A percentile compares a stretch with the other conserved stretches of the same genome.
Evolutionary conservation across 2,329 filamentous ascomycete species (phyloP).

Genomic region (Alternaria novae-zelandiae): DNA sequence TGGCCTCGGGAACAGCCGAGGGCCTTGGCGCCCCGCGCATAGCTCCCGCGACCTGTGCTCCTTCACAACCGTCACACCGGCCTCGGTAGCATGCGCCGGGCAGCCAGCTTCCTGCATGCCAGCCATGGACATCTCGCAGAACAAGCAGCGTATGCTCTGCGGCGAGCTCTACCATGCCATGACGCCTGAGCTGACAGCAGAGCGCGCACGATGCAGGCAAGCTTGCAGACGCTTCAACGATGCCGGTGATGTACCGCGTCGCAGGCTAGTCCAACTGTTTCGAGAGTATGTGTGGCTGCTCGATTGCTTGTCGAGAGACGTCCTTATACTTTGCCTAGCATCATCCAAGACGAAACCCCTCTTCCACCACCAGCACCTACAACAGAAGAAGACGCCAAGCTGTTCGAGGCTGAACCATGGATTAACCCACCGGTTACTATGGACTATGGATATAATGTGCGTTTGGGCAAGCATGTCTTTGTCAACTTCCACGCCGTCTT

Average conservation of each 20-base stretch:
- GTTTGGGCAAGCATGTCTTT: slow-evolving; percentile 72
- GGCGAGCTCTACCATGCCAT: slow-evolving; percentile 80
- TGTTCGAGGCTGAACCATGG: slow-evolving; percentile 71
- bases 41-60: not conserved
- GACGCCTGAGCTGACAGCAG: slow-evolving; percentile 69
- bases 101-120: not conserved
- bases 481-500: slow-evolving; percentile 79
- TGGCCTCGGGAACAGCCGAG: not conserved
- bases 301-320: not conserved
- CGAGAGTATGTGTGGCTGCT: slow-evolving; percentile 65
- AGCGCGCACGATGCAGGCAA: slow-evolving; percentile 66
- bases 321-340: slow-evolving; percentile 53
- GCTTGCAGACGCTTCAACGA: slow-evolving; percentile 71
- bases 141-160: slow-evolving; percentile 60
- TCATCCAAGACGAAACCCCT: slow-evolving; percentile 66
- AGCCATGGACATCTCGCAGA: slow-evolving; percentile 40
- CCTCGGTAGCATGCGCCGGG: not conserved
- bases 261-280: slow-evolving; percentile 71
- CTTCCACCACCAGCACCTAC: slow-evolving; percentile 66
- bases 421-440: slow-evolving; percentile 72
- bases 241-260: slow-evolving; percentile 64
- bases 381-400: slow-evolving; percentile 67
- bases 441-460: slow-evolving; percentile 81
- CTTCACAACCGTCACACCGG: not conserved
- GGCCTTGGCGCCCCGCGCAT: not conserved